phyloP scores from a whole-genome alignment of 257 asterid genomes.

The Solanum habrochaites region DNA sequence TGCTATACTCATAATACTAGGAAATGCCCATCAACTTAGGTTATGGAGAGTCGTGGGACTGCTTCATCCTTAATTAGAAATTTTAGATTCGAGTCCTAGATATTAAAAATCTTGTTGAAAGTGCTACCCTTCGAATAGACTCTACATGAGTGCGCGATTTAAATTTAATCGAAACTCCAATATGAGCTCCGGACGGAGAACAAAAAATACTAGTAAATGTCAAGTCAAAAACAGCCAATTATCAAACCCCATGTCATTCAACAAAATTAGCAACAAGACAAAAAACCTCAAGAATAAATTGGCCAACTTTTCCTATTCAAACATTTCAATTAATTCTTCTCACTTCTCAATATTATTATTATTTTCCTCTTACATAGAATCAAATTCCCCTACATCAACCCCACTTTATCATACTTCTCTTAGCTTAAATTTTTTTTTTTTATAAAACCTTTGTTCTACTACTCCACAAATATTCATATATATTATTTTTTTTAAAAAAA shows the following conservation, averaged over 20 bases:
- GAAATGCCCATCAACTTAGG: not conserved
- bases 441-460: not conserved
- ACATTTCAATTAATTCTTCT: conserved; percentile 37
- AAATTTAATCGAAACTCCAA: no score
- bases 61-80: no score
- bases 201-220: conserved; percentile 1
- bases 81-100: rapidly evolving
- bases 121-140: no score
- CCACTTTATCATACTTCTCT: not conserved
- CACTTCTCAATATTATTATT: not conserved
- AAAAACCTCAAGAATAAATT: conserved; percentile 31
- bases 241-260: not conserved
- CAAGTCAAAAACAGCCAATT: conserved; percentile 18
- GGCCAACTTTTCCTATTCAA: conserved; percentile 27
- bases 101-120: no score
- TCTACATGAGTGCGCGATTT: no score
- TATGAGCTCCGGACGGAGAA: no score
- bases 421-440: not conserved
- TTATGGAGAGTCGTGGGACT: rapidly evolving
- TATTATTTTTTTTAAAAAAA: not conserved
- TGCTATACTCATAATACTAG: conserved; percentile 1
- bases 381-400: not conserved
- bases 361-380: not conserved
- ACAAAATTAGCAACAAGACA: conserved; percentile 10
- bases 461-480: no score